A percentile compares a stretch with the other conserved stretches of the same genome.
Evolutionary conservation across 1,284 basidiomycete genomes (phyloP).

Genomic region (Puccinia triticina): DNA sequence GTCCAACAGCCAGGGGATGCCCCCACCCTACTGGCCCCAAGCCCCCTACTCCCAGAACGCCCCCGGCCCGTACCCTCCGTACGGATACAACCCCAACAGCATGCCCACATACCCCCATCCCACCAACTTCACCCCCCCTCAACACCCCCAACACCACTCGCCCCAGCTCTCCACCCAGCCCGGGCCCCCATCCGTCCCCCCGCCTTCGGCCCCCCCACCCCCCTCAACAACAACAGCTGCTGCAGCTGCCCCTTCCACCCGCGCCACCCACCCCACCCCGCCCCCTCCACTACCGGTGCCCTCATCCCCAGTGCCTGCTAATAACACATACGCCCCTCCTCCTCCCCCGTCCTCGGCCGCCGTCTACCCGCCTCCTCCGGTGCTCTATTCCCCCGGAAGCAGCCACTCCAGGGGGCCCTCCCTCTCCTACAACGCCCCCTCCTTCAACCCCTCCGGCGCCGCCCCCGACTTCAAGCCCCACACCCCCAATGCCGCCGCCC

Average conservation of each 20-base stretch:
- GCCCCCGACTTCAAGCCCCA: slow-evolving; percentile 48
- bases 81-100: slow-evolving; percentile 42
- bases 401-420: slow-evolving; percentile 45
- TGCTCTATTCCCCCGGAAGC: slow-evolving; percentile 16
- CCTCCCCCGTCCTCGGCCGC: slow-evolving; percentile 19
- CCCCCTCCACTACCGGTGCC: slow-evolving; percentile 40
- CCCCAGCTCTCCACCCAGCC: slow-evolving; percentile 36
- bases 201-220: slow-evolving; percentile 11
- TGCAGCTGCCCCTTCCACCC: slow-evolving; percentile 14
- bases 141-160: slow-evolving; percentile 32
- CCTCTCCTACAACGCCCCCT: slow-evolving; percentile 46
- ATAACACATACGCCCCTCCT: slow-evolving; percentile 14
- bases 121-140: slow-evolving; percentile 28
- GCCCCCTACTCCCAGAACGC: slow-evolving; percentile 37
- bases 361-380: background rate
- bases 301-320: slow-evolving; percentile 39
- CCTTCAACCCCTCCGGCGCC: slow-evolving; percentile 44
- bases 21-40: slow-evolving; percentile 35
- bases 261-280: slow-evolving; percentile 15
- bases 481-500: slow-evolving; percentile 41
- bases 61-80: slow-evolving; percentile 46
- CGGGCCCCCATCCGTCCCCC: slow-evolving; percentile 30
- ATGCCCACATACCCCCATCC: slow-evolving; percentile 48
- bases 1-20: slow-evolving; percentile 28
- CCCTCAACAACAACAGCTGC: background rate